phyloP scores from a whole-genome alignment of 2,329 filamentous ascomycete species.

The Incumbomyces delicatus region DNA sequence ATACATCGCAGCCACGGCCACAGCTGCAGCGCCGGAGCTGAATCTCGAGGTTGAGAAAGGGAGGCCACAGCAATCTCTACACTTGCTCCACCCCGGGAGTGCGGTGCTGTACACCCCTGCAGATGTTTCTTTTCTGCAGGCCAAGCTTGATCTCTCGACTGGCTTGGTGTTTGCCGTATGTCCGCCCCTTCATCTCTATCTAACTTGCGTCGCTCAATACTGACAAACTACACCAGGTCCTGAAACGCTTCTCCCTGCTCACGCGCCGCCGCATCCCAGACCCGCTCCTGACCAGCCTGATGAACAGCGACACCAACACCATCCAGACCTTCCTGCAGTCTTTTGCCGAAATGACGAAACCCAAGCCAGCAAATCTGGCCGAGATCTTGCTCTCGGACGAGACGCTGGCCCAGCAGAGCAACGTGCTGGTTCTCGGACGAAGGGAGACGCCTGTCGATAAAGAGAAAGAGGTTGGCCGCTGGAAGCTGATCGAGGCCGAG shows the following conservation, averaged over 20 bases:
- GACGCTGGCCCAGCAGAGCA: slow-evolving; percentile 48
- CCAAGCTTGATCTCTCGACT: neutral
- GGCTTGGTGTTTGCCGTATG: slow-evolving; percentile 55
- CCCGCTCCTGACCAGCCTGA: slow-evolving; percentile 48
- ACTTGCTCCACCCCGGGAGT: no score
- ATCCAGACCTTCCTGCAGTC: slow-evolving; percentile 49
- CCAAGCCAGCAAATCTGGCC: slow-evolving; percentile 48
- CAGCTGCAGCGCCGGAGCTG: no score
- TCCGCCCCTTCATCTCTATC: slow-evolving; percentile 14
- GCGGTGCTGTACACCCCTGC: neutral
- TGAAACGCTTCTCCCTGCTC: slow-evolving; percentile 71
- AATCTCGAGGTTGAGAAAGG: no score
- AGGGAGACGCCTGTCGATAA: slow-evolving; percentile 62
- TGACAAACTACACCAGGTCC: slow-evolving; percentile 46
- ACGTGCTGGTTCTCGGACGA: slow-evolving; percentile 57
- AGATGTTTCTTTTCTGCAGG: neutral
- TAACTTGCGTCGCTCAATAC: slow-evolving; percentile 11
- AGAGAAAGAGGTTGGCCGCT: slow-evolving; percentile 61
- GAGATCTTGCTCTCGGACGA: slow-evolving; percentile 44
- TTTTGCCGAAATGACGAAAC: slow-evolving; percentile 14
- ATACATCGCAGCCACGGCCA: no score
- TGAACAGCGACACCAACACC: slow-evolving; percentile 39
- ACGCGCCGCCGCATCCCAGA: slow-evolving; percentile 71
- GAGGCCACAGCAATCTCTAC: no score
- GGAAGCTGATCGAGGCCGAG: slow-evolving; percentile 70